Percentiles rank a stretch among this genome's conserved stretches.
phyloP scores from a whole-genome alignment of 495 filamentous ascomycete species.

The Cercophora newfieldiana region DNA sequence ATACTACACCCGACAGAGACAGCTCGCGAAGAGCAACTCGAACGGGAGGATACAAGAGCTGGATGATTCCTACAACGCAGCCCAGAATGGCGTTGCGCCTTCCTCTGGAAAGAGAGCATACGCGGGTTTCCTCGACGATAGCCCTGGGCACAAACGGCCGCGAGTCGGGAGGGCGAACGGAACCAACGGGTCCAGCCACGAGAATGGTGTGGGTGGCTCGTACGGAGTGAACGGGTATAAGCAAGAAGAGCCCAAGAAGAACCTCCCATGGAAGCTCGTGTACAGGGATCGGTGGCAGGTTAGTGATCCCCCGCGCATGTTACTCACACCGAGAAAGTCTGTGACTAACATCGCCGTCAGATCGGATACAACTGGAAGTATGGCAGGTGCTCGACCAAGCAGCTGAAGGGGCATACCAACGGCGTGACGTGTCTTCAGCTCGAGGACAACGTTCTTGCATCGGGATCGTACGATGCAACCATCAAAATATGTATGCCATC shows the following conservation, averaged over 20 bases:
- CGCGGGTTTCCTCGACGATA: constrained; percentile 31
- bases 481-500: constrained; percentile 75
- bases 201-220: not conserved
- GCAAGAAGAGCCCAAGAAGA: constrained; percentile 39
- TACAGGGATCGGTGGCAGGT: constrained; percentile 36
- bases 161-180: constrained; percentile 28
- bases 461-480: constrained; percentile 91
- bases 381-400: constrained; percentile 76
- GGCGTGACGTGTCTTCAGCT: constrained; percentile 97
- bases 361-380: constrained; percentile 97
- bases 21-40: constrained; percentile 37
- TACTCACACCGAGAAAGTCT: not conserved
- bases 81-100: constrained; percentile 1
- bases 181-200: not conserved
- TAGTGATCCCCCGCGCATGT: constrained; percentile 27
- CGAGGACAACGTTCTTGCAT: constrained; percentile 86
- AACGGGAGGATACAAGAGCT: constrained; percentile 32
- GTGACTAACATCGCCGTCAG: constrained; percentile 51
- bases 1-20: constrained; percentile 84
- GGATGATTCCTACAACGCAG: constrained; percentile 15
- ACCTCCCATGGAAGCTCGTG: constrained; percentile 81
- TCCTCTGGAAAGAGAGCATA: constrained; percentile 31
- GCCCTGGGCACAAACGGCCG: constrained; percentile 48
- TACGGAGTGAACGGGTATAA: constrained; percentile 10
- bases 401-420: constrained; percentile 87